phyloP scores from a whole-genome alignment of 306 rosid species.

The Vigna radiata region DNA sequence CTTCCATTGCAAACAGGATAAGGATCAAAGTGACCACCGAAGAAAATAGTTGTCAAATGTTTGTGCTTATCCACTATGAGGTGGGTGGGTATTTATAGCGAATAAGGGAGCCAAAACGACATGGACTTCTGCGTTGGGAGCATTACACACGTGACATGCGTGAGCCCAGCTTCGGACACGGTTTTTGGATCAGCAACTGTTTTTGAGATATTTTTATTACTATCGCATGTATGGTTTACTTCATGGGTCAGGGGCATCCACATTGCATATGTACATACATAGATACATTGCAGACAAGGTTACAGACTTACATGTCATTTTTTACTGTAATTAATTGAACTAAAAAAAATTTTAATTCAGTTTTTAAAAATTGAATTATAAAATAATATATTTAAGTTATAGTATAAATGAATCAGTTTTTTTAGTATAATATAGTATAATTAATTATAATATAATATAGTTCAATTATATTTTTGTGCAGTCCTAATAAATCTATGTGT shows the following conservation, averaged over 20 bases:
- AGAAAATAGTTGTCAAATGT: background rate
- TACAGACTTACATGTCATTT: constrained; percentile 37
- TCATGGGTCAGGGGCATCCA: background rate
- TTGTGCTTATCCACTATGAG: constrained; percentile 22
- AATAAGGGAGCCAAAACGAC: background rate
- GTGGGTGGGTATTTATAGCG: constrained; percentile 30
- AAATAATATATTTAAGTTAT: no score
- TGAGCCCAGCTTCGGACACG: constrained; percentile 6
- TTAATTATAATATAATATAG: no score
- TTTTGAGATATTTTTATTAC: background rate
- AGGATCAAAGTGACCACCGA: background rate
- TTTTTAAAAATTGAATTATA: no score
- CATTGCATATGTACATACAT: background rate
- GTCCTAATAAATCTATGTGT: no score
- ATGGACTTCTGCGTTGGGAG: background rate
- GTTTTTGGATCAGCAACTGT: background rate
- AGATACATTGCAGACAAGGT: background rate
- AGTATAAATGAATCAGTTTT: no score
- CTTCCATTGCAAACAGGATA: constrained; percentile 42
- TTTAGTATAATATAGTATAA: no score
- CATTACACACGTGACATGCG: constrained; percentile 26
- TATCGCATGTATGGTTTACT: background rate
- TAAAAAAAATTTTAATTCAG: no score
- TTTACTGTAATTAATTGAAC: background rate
- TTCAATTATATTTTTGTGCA: no score